Conservation (phyloP, 495 filamentous ascomycete species). For the Penicillium herquei region DNA sequence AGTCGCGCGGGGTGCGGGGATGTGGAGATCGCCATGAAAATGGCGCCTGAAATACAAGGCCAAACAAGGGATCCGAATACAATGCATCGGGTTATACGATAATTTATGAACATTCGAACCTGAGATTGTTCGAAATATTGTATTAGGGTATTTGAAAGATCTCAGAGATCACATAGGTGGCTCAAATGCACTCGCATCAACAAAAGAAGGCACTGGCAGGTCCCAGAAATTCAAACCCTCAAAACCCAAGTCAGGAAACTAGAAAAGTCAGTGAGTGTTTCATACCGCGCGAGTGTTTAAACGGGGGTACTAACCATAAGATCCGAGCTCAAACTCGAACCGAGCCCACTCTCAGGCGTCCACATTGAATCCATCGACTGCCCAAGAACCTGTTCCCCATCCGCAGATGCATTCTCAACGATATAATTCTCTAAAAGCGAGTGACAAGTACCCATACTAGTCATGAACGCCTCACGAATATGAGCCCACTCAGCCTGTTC, state of each 20-base stretch:
- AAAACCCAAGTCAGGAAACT: slow-evolving; percentile 13
- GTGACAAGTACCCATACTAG: slow-evolving; percentile 11
- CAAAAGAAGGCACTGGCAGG: slow-evolving; percentile 13
- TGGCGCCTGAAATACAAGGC: too few relatives aligned
- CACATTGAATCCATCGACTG: slow-evolving; percentile 3
- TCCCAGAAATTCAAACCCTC: slow-evolving; percentile 19
- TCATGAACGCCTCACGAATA: slow-evolving; percentile 12
- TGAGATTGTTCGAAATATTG: too few relatives aligned
- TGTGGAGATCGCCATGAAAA: too few relatives aligned
- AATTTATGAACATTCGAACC: too few relatives aligned
- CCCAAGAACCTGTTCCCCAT: background rate
- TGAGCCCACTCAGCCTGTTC: slow-evolving; percentile 6
- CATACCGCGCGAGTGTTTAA: background rate
- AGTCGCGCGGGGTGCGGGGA: too few relatives aligned
- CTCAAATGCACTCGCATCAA: slow-evolving; percentile 8
- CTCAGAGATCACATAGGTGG: background rate
- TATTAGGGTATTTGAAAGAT: too few relatives aligned
- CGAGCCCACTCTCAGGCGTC: slow-evolving; percentile 19
- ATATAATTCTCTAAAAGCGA: slow-evolving; percentile 14
- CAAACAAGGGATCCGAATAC: too few relatives aligned
- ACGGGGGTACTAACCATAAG: slow-evolving; percentile 6
- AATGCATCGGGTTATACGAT: too few relatives aligned
- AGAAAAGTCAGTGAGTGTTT: background rate
- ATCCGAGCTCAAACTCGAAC: slow-evolving; percentile 14
- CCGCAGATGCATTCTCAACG: background rate